Conservation (phyloP, 148 eudicot species). For the Arbutus unedo region DNA sequence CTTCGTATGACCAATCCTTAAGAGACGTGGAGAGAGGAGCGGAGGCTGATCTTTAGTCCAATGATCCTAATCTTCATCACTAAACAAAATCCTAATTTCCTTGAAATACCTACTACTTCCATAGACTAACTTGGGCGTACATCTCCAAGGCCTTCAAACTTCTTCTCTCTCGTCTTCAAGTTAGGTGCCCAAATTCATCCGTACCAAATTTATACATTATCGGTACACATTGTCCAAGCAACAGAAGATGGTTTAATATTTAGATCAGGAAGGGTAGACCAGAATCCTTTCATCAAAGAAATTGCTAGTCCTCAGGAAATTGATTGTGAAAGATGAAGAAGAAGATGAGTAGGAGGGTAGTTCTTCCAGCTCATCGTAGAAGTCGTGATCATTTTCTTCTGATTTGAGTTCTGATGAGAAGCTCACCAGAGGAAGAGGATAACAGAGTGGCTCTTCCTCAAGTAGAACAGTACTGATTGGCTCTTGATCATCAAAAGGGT, state of each 20-base stretch:
- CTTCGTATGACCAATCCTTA: no score
- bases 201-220: no score
- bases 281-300: constrained; percentile 37
- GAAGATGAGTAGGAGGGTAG: constrained; percentile 38
- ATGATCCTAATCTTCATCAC: no score
- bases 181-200: no score
- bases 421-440: constrained; percentile 24
- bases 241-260: not conserved
- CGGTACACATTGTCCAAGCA: not conserved
- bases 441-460: constrained; percentile 30
- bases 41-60: no score
- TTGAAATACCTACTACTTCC: no score
- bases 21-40: no score
- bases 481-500: constrained; percentile 20
- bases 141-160: no score
- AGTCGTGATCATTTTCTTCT: constrained; percentile 46
- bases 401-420: constrained; percentile 26
- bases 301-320: constrained; percentile 35
- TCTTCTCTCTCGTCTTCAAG: no score
- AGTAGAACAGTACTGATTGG: constrained; percentile 17
- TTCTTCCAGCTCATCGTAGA: constrained; percentile 66
- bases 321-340: constrained; percentile 29
- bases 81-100: no score
- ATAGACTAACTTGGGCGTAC: no score
- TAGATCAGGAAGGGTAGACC: constrained; percentile 14